These are phyloP conservation scores for Dactylorhiza incarnata DNA, from an alignment of 106 monocot species.

Conservation along the genomic window DNA sequence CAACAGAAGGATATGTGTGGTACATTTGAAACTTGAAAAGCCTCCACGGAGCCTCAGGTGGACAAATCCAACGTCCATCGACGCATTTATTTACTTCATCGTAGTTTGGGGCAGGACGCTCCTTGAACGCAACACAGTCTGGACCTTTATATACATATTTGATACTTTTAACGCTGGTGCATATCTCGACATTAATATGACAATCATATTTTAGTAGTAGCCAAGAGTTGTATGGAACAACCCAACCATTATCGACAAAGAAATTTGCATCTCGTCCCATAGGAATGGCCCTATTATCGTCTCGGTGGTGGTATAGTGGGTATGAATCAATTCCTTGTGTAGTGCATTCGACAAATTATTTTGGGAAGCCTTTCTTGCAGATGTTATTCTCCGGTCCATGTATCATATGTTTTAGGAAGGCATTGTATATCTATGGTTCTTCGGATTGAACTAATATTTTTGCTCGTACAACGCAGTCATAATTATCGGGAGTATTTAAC, in stretches of 20 bases:
- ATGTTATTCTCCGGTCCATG: neutral
- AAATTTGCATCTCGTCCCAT: neutral
- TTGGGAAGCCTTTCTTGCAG: neutral
- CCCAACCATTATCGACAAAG: neutral
- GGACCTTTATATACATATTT: neutral
- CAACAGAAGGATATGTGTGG: too few species aligned
- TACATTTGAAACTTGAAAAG: too few species aligned
- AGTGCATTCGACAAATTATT: neutral
- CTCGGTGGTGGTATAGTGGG: neutral
- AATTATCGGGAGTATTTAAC: neutral
- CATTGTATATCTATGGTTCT: neutral
- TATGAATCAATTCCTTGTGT: conserved; percentile 4
- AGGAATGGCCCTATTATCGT: neutral
- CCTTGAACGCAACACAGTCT: too few species aligned
- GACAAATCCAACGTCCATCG: too few species aligned
- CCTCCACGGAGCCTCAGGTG: too few species aligned
- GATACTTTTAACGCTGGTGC: neutral
- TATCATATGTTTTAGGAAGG: conserved; percentile 1
- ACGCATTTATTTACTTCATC: too few species aligned
- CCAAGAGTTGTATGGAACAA: conserved; percentile 2
- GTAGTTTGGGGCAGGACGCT: too few species aligned
- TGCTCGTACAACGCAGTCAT: neutral
- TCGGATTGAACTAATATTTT: neutral
- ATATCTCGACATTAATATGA: conserved; percentile 15
- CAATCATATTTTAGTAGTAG: neutral